These are phyloP conservation scores for Recurvomyces mirabilis DNA, from an alignment of 495 filamentous ascomycete species.

Conservation along the genomic window DNA sequence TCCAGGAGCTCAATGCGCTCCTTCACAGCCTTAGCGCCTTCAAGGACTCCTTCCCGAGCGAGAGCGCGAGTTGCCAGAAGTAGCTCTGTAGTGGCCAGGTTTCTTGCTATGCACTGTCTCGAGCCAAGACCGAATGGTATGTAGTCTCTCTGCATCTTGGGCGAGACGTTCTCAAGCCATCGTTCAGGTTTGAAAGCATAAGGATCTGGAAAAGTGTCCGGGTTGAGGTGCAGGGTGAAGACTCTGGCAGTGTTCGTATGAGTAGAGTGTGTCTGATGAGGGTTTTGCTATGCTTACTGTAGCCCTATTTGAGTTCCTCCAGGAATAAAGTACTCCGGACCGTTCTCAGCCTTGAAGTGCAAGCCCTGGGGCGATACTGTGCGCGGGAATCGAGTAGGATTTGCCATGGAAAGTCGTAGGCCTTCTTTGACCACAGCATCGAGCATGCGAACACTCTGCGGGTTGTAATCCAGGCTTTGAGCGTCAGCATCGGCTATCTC, in stretches of 20 bases:
- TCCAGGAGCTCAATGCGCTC: conserved; percentile 36
- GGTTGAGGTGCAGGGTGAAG: conserved; percentile 35
- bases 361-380: conserved; percentile 35
- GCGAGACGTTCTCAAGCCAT: conserved; percentile 34
- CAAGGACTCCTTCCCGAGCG: conserved; percentile 32
- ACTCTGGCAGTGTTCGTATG: not conserved
- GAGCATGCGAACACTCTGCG: conserved; percentile 32
- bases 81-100: conserved; percentile 36
- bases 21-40: conserved; percentile 30
- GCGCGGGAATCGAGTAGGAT: conserved; percentile 40
- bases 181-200: conserved; percentile 39
- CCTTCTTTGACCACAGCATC: conserved; percentile 36
- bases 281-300: conserved; percentile 11
- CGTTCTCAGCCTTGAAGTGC: conserved; percentile 23
- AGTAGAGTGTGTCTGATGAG: not conserved
- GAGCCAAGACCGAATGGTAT: conserved; percentile 41
- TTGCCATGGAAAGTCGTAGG: conserved; percentile 38
- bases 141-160: conserved; percentile 33
- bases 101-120: conserved; percentile 41
- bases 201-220: conserved; percentile 35
- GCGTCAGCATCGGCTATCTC: conserved; percentile 28
- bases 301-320: conserved; percentile 36
- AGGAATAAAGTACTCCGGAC: conserved; percentile 28
- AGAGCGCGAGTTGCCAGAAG: conserved; percentile 31
- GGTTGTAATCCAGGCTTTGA: conserved; percentile 22